Evolutionary conservation across 495 filamentous ascomycete species (phyloP).

Genomic region (Podospora bellae-mahoneyi): DNA sequence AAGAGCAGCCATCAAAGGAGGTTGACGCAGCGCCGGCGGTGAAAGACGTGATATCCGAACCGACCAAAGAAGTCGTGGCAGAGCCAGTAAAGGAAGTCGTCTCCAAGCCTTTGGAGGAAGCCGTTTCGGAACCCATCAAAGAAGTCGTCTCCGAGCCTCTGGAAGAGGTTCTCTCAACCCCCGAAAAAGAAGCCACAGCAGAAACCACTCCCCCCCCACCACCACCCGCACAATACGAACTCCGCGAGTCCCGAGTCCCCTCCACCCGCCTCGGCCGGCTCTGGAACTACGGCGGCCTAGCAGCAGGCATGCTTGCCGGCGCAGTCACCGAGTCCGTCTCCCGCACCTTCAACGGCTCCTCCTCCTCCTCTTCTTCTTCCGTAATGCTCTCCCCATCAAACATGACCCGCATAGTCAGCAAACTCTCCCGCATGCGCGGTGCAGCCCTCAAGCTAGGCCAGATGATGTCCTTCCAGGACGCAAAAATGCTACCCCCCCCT

Average conservation of each 20-base stretch:
- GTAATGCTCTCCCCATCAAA: constrained; percentile 86
- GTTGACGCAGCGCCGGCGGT: not conserved
- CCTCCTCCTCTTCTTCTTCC: constrained; percentile 60
- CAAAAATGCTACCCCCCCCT: constrained; percentile 86
- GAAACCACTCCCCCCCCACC: not conserved
- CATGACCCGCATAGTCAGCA: constrained; percentile 86
- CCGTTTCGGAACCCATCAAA: not conserved
- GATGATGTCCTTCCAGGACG: constrained; percentile 96
- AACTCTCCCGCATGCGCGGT: constrained; percentile 91
- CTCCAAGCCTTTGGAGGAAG: not conserved
- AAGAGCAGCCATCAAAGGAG: not conserved
- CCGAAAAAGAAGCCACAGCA: not conserved
- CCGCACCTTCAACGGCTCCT: constrained; percentile 57
- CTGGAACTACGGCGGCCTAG: constrained; percentile 92
- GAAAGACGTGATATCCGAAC: not conserved
- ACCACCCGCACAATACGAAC: constrained; percentile 51
- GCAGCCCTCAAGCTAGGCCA: constrained; percentile 98
- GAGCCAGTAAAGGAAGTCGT: not conserved
- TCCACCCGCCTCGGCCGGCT: constrained; percentile 80
- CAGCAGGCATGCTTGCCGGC: constrained; percentile 94
- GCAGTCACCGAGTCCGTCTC: constrained; percentile 79
- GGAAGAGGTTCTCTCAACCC: not conserved
- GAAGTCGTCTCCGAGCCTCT: not conserved
- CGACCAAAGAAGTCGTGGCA: too few species aligned
- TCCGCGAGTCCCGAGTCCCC: constrained; percentile 87